Base-by-base conservation (phyloP, 2,329 filamentous ascomycete species). In the Pseudovirgaria hyperparasitica region DNA sequence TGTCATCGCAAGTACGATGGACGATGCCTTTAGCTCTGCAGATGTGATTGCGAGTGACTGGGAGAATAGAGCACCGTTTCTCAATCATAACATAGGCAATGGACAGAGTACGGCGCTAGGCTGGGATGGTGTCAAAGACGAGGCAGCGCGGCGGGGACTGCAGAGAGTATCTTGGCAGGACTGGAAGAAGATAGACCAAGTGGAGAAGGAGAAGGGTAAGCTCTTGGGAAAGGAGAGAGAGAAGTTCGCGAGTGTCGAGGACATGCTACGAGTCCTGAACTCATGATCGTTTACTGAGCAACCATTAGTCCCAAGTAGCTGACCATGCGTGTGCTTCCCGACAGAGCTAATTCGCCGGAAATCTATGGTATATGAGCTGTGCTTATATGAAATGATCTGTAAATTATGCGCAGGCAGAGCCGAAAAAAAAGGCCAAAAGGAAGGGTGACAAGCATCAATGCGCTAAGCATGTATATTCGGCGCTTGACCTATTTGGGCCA, bases 1-100 rank as follows among this genome's bases (percentile, higher is more conserved):
- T 3, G 86, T 96, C 4, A 98, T 98, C 50, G 87, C 87, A 2
- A 85, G 78, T 16, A 98, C 90, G 0, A 92, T 98, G 84, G 72
- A 79, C 33, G 90, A 98, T 50, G 87, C 90, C 0, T 98, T 96
- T 44, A 68, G 71, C 6, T 93, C 85, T 1, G 90, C 76, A 1
- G 86, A 94, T 47, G 73, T 78, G 3, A 80, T 98, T 35, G 70
- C 70, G 1, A 58, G 69, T n/a, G 90, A 98, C 46, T 87, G 84
- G 78, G 45, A 58, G 26, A 45, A 48, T 0, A 42, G 51, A 5
- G 52, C 51, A 7, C 54, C 50, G 1, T 70, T 75, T 29, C 41
- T 72, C 23, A 62, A 66, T 32, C 40, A 53, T 6, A 48, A n/a
- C 30, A 48, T 21, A 31, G 40, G 42, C 23, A 33, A 39, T 33